Conservation (phyloP, 2,329 filamentous ascomycete genomes). For the Neofusicoccum ribis region DNA sequence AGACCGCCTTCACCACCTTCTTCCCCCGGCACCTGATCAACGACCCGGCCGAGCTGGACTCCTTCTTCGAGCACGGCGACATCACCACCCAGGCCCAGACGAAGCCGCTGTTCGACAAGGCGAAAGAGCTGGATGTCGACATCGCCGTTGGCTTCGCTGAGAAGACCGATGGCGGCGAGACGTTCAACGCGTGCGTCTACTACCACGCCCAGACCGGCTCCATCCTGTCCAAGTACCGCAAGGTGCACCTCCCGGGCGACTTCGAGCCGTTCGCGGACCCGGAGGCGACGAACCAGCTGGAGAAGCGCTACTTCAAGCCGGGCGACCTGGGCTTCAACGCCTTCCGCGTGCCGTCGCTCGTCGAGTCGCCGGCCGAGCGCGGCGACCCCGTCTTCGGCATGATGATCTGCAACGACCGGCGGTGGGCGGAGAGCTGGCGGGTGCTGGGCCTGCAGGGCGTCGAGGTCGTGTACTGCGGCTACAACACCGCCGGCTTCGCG, state of each 20-base stretch:
- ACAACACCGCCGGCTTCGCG: constrained; percentile 53
- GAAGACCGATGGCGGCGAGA: constrained; percentile 39
- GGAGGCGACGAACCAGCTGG: constrained; percentile 53
- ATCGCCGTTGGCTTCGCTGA: constrained; percentile 56
- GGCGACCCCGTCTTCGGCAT: constrained; percentile 54
- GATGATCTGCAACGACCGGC: constrained; percentile 57
- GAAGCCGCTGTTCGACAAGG: constrained; percentile 49
- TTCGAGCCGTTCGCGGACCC: constrained; percentile 40
- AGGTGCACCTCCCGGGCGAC: constrained; percentile 27
- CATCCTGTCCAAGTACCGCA: constrained; percentile 26
- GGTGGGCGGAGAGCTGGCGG: constrained; percentile 56
- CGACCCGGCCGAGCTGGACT: constrained; percentile 45
- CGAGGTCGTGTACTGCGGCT: constrained; percentile 51
- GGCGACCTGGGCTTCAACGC: constrained; percentile 55
- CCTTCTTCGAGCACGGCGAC: constrained; percentile 51
- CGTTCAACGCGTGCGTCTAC: constrained; percentile 29
- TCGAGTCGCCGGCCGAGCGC: constrained; percentile 26
- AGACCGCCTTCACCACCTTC: constrained; percentile 57
- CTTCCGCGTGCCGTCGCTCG: constrained; percentile 41
- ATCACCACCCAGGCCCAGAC: constrained; percentile 44
- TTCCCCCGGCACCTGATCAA: constrained; percentile 53
- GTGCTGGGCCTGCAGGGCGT: constrained; percentile 52
- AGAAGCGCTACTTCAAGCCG: constrained; percentile 56
- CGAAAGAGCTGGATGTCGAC: constrained; percentile 50
- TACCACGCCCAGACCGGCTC: constrained; percentile 25